A percentile compares a stretch with the other conserved stretches of the same genome.
These are phyloP conservation scores for Lipomyces spencermartinsiae DNA, from an alignment of 805 yeast species.

Conservation along the genomic window DNA sequence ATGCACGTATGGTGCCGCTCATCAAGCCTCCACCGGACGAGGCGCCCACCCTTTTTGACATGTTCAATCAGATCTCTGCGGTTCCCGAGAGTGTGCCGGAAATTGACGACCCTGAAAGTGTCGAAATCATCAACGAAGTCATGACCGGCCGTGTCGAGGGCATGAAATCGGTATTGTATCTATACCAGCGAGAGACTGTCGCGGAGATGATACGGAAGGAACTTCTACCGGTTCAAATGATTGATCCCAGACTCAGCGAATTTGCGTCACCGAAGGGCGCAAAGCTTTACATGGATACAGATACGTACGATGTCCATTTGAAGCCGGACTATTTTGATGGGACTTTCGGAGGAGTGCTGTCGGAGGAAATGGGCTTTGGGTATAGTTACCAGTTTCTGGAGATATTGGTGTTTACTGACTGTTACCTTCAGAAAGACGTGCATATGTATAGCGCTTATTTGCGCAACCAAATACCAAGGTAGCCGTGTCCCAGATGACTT, in stretches of 20 bases:
- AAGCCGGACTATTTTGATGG: conserved; percentile 54
- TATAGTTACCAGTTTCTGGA: background rate
- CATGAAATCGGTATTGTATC: conserved; percentile 57
- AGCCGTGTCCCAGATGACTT: conserved; percentile 53
- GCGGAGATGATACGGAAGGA: conserved; percentile 66
- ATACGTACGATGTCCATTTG: conserved; percentile 43
- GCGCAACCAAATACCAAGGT: conserved; percentile 60
- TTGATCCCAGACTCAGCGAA: conserved; percentile 49
- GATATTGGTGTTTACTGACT: background rate
- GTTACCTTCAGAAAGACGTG: conserved; percentile 55
- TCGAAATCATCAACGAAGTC: conserved; percentile 40
- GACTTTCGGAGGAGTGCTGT: conserved; percentile 67
- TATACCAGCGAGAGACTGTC: conserved; percentile 66
- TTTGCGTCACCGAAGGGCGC: conserved; percentile 38
- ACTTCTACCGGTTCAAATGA: conserved; percentile 43
- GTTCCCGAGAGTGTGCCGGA: conserved; percentile 31
- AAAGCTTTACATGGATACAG: conserved; percentile 49
- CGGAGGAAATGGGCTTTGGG: conserved; percentile 68
- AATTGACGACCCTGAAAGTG: conserved; percentile 34
- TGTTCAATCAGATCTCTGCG: conserved; percentile 36
- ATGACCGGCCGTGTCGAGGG: conserved; percentile 52
- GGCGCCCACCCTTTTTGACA: conserved; percentile 30
- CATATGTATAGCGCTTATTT: conserved; percentile 62
- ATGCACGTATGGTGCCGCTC: conserved; percentile 16
- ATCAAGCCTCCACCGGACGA: conserved; percentile 44